These are phyloP conservation scores for Maudiozyma turicensis DNA, from an alignment of 805 yeast species.

Conservation along the genomic window DNA sequence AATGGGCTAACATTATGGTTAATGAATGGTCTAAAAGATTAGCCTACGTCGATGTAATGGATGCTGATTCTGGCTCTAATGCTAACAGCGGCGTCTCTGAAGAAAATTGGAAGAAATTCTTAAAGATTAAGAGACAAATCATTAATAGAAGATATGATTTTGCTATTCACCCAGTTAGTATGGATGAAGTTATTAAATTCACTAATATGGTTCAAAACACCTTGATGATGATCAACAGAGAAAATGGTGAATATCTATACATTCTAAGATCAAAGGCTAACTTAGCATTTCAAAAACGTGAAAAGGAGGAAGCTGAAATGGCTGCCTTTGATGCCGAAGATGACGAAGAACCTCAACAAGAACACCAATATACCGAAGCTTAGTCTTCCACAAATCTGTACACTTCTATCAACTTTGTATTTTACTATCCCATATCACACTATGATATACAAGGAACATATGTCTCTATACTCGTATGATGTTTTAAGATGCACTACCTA, in stretches of 20 bases:
- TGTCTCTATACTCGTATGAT: too few relatives aligned
- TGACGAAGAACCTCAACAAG: background rate
- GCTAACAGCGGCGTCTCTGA: conserved; percentile 33
- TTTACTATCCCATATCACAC: too few relatives aligned
- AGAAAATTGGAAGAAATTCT: conserved; percentile 53
- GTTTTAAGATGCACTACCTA: too few relatives aligned
- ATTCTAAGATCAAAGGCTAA: conserved; percentile 50
- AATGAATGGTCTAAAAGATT: conserved; percentile 55
- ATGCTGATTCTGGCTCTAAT: conserved; percentile 9
- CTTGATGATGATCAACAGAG: conserved; percentile 42
- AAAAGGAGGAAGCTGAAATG: conserved; percentile 31
- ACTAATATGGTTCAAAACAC: conserved; percentile 32
- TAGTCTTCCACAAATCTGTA: background rate
- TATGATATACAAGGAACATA: too few relatives aligned
- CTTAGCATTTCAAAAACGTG: conserved; percentile 46
- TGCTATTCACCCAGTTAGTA: conserved; percentile 18
- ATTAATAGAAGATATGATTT: conserved; percentile 47
- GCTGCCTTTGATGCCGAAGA: conserved; percentile 7
- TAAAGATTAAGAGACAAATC: conserved; percentile 44
- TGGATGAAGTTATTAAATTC: conserved; percentile 14
- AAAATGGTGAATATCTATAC: conserved; percentile 51
- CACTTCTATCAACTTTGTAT: too few relatives aligned
- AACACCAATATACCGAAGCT: conserved; percentile 5
- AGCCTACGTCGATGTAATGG: conserved; percentile 31
- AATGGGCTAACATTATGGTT: conserved; percentile 60